Base-by-base conservation (phyloP, 2,329 filamentous ascomycete genomes). In the Claviceps pazoutovae region DNA sequence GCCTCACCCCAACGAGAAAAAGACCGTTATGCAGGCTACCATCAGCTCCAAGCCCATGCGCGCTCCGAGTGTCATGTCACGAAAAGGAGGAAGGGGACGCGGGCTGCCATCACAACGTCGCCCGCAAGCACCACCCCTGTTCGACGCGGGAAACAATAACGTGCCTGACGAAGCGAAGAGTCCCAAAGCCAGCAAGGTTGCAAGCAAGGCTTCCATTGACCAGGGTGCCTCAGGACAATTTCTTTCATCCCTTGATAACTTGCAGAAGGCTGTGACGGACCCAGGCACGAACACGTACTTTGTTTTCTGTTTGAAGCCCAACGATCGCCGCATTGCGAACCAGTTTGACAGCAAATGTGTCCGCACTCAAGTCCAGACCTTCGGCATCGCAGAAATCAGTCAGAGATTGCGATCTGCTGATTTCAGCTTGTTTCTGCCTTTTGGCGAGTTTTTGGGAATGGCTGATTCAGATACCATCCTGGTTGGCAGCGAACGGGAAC, bases 301-400 rank as follows among this genome's bases (percentile, higher is more conserved):
- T 60, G 80, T 98, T 45, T 96, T 98, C 68, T 98, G 93, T 62
- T 71, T 98, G 56, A 98, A 98, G 69, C 91, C 93, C 21, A 98
- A 98, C 60, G 93, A 98, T 65, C 80, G 93, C 50, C 83, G 93
- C 48, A 98, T 98, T 58, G 91, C 93, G 55, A 98, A 98, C 59
- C 93, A 98, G 63, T 98, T 97, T 60, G 93, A 98, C 67, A 96
- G 89, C 77, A 97, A 97, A 68, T 98, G 93, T 64, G 93, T 98
- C 21, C 83, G 93, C 4, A 87, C 86, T 11, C 93, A 98, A 64
- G 79, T 98, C 1, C 91, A 97, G 64, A 95, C 89, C 0, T 88
- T 97, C 59, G 93, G 93, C 36, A 95, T 98, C 61, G 90, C 90
- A 1, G 93, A 98, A 64, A 96, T 98, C 66, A 95, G 90, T 64